Evolutionary conservation across 352 stramenopile species (phyloP), one percentile per base, ranked within the genome.

Genomic region (Phytophthora europaea): DNA sequence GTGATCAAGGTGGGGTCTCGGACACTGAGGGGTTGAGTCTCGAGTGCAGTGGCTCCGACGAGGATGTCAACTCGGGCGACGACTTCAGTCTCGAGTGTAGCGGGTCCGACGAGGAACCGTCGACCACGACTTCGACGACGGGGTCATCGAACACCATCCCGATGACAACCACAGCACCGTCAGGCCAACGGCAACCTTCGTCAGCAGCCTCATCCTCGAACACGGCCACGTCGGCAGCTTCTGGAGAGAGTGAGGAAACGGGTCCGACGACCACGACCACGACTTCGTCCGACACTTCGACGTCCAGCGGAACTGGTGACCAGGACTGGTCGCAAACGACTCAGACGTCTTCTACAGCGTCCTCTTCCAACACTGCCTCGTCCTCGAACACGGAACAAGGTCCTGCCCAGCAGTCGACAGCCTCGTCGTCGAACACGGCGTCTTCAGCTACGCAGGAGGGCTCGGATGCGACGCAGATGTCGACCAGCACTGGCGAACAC

Each of bases 21-120:
- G 36, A 20, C 9, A 58, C 15, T 28, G 45, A 13, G 53, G 48
- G 9, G 28, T 50, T 70, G 31, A 66, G 64, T 59, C 57, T 76
- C 8, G 70, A 76, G 33, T 76, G 70, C 45, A 76, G 70, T 23
- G 70, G 64, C 28, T 76, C 70, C 2, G 59, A 65, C 10, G 69
- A 76, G 0, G 55, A 33, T n/a, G 34, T 28, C 16, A 26, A 22
- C 2, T 34, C 45, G 0, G 33, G 22, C 8, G 50, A 57, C n/a
- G 70, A 65, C 18, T 57, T 38, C 18, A 72, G 55, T 51, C 61
- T 77, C 15, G 57, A 77, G 28, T 67, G 70, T 33, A 73, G 70
- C 26, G 63, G 62, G 1, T 65, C 64, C 0, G 64, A 72, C 26
- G 67, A 75, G 15, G 20, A 54, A 8, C 53, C 61, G 23, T 51